Percentiles rank a stretch among this genome's conserved stretches.
Evolutionary conservation across 495 filamentous ascomycete genomes (phyloP).

Genomic region (Annulohypoxylon moriforme): DNA sequence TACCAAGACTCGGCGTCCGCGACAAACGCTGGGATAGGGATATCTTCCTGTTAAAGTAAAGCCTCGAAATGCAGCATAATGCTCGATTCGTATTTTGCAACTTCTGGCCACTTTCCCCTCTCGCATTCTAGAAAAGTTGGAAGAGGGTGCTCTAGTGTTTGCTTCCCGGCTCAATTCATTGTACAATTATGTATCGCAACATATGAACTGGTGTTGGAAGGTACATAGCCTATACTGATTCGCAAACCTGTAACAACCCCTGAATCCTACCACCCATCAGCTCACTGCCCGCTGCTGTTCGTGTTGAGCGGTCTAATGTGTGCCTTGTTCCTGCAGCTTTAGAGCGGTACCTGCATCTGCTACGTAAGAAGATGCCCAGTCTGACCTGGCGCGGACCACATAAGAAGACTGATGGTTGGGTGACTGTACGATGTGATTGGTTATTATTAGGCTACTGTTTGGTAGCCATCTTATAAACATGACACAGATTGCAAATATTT

Average conservation of each 20-base stretch:
- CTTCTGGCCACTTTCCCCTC: conserved; percentile 8
- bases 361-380: conserved; percentile 34
- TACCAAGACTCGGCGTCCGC: conserved; percentile 11
- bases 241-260: conserved; percentile 29
- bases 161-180: background rate
- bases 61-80: background rate
- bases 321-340: conserved; percentile 43
- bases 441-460: conserved; percentile 1
- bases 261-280: conserved; percentile 26
- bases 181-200: conserved; percentile 12
- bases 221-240: conserved; percentile 22
- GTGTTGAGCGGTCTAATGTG: conserved; percentile 25
- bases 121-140: conserved; percentile 8
- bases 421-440: conserved; percentile 29
- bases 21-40: background rate
- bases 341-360: conserved; percentile 42
- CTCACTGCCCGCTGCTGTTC: conserved; percentile 22
- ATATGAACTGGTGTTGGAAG: background rate
- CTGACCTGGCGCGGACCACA: conserved; percentile 16
- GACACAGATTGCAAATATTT: conserved; percentile 18
- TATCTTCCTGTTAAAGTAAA: conserved; percentile 7
- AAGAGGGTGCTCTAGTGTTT: background rate
- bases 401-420: background rate
- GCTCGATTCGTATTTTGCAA: conserved; percentile 16
- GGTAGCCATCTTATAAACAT: conserved; percentile 10